phyloP scores from a whole-genome alignment of 1,139 yeast genomes.

The Scheffersomyces insectosa region DNA sequence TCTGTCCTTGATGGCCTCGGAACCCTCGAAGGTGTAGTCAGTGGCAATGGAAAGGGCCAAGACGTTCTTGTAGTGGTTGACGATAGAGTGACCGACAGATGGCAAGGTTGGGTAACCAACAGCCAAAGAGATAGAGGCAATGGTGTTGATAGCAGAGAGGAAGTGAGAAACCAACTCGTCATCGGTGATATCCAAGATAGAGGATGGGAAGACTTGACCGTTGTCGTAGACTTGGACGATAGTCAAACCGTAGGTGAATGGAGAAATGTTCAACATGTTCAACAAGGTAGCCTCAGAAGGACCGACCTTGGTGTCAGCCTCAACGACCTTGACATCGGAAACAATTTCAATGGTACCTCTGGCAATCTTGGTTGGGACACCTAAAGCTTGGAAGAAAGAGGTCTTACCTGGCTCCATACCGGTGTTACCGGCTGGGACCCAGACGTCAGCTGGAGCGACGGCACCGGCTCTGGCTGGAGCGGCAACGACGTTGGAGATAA shows the following conservation, averaged over 20 bases:
- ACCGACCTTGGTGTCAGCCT: constrained; percentile 86
- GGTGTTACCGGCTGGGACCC: constrained; percentile 99
- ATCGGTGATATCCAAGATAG: constrained; percentile 97
- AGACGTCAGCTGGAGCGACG: constrained; percentile 95
- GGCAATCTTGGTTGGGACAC: constrained; percentile 99
- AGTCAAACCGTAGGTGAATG: constrained; percentile 98
- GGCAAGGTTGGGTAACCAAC: constrained; percentile 99
- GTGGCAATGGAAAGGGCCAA: constrained; percentile 98
- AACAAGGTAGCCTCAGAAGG: constrained; percentile 98
- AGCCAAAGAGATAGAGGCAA: constrained; percentile 96
- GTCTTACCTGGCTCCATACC: constrained; percentile 99
- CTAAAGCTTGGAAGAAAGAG: constrained; percentile 99
- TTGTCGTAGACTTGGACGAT: constrained; percentile 97
- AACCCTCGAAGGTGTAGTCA: constrained; percentile 98
- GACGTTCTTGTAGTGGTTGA: constrained; percentile 99
- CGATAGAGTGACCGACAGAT: constrained; percentile 97
- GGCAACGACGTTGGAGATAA: constrained; percentile 92
- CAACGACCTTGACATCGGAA: constrained; percentile 94
- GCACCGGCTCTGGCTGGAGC: constrained; percentile 99
- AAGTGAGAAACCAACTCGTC: constrained; percentile 94
- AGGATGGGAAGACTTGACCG: constrained; percentile 96
- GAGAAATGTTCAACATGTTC: constrained; percentile 99
- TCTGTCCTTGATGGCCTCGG: constrained; percentile 98
- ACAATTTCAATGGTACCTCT: constrained; percentile 99
- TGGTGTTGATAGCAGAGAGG: constrained; percentile 87